Base-by-base conservation (phyloP, 768 basidiomycete genomes). In the Panus rudis region DNA sequence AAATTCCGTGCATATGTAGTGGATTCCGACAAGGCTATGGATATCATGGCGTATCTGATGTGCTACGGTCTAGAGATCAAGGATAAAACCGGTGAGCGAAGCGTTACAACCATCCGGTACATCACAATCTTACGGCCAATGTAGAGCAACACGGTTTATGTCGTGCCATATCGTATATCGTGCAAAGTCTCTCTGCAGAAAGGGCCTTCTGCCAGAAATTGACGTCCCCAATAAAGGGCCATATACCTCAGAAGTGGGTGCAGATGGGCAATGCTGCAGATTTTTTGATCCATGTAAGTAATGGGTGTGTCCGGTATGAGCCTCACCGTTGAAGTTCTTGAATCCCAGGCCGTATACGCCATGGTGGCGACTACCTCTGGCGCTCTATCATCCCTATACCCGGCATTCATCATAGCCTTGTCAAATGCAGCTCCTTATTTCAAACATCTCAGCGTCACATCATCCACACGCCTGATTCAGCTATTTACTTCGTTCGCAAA, bases 401-500 rank as follows among this genome's bases (percentile, higher is more conserved):
- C 93, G 2, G 89, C 96, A 3, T 72, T 97, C 25, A 81, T 96
- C 45, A 93, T 98, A 39, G 78, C 89, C 0, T 67, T 99, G 24
- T 80, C 88, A 11, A 99, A 99, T 61, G 71, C 78, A 12, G 87
- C 92, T 0, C 92, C 94, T 0, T 82, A 88, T 61, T 76, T 96
- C 52, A 83, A 81, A 62, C 76, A 85, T 50, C 69, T 96, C 17
- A 81, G 81, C 30, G 77, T 92, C 37, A 79, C 81, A 24, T 80
- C 91, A 11, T 85, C 92, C 3, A 84, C 87, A 4, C 75, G 88
- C 14, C 71, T 99, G 6, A 60, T 93, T 26, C 92, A 96, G 61
- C 74, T 98, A 5, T 91, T 96, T 64, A 82, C 76, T 22, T 90
- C 94, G 0, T 94, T 99, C 59, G 83, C 91, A 4, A 89, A 84